These are phyloP conservation scores for Globisporangium abappressorium DNA, from an alignment of 352 stramenopile genomes.

Conservation along the genomic window DNA sequence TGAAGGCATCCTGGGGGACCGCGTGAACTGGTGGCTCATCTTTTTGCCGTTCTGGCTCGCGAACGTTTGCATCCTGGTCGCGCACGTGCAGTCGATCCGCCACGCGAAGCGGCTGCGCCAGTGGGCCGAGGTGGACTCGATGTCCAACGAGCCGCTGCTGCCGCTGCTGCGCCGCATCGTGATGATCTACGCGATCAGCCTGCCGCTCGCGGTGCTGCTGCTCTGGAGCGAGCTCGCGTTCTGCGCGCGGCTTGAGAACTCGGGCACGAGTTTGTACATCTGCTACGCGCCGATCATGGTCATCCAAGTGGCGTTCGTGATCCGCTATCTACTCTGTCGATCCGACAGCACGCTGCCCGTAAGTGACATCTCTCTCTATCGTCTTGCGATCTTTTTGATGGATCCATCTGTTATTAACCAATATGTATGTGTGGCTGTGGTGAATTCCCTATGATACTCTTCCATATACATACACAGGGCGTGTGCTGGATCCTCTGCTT, in stretches of 20 bases:
- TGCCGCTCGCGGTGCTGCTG: constrained; percentile 66
- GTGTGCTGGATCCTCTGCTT: constrained; percentile 78
- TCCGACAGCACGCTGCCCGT: constrained; percentile 76
- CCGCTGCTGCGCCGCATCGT: constrained; percentile 73
- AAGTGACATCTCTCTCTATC: constrained; percentile 13
- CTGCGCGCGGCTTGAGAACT: constrained; percentile 62
- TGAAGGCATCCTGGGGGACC: constrained; percentile 57
- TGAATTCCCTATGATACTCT: constrained; percentile 8
- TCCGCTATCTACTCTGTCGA: constrained; percentile 77
- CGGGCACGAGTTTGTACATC: constrained; percentile 67
- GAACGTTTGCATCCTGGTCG: constrained; percentile 56
- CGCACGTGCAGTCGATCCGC: constrained; percentile 58
- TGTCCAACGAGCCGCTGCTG: constrained; percentile 80
- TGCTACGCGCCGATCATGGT: constrained; percentile 78
- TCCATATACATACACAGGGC: constrained; percentile 32
- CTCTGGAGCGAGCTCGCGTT: constrained; percentile 84
- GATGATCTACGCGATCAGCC: constrained; percentile 69
- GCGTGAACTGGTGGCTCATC: constrained; percentile 78
- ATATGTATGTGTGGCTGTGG: constrained; percentile 4
- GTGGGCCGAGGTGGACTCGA: constrained; percentile 77
- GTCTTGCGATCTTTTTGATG: not conserved
- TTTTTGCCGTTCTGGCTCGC: constrained; percentile 82
- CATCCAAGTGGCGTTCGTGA: constrained; percentile 78
- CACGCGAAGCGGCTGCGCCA: constrained; percentile 63
- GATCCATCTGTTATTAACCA: constrained; percentile 2